Conservation (phyloP, 2,329 filamentous ascomycete genomes). For the Calcarisporium arbuscula region DNA sequence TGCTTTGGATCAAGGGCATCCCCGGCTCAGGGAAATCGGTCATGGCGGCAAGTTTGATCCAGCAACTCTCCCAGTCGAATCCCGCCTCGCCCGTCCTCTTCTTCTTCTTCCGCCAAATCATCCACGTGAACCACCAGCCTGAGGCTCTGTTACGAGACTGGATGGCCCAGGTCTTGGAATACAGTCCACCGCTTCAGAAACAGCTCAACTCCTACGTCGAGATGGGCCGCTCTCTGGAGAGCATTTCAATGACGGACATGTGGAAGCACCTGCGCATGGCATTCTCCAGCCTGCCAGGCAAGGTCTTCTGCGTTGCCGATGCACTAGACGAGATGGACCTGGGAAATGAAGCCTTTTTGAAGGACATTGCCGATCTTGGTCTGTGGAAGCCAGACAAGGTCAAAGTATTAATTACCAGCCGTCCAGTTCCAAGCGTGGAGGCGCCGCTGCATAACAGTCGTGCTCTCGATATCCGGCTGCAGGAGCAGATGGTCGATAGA, state of each 20-base stretch:
- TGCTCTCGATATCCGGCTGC: constrained; percentile 26
- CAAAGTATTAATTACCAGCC: constrained; percentile 38
- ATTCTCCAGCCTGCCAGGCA: constrained; percentile 12
- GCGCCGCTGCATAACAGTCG: constrained; percentile 16
- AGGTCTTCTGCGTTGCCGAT: constrained; percentile 33
- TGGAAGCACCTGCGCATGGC: constrained; percentile 23
- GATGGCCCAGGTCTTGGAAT: constrained; percentile 24
- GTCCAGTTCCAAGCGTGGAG: constrained; percentile 26
- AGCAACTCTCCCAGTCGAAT: constrained; percentile 10
- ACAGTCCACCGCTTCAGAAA: constrained; percentile 22
- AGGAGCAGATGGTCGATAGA: constrained; percentile 25
- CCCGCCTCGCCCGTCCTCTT: constrained; percentile 21
- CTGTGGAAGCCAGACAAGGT: constrained; percentile 21
- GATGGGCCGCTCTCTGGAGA: background rate
- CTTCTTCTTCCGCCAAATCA: constrained; percentile 34
- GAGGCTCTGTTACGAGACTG: constrained; percentile 25
- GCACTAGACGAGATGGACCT: constrained; percentile 41
- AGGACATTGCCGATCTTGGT: constrained; percentile 23
- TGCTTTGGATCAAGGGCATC: constrained; percentile 28
- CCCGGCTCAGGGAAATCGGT: constrained; percentile 33
- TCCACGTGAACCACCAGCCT: constrained; percentile 26
- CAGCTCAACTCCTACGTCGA: constrained; percentile 13
- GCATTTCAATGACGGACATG: constrained; percentile 15
- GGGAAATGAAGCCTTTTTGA: constrained; percentile 24
- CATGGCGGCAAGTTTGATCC: constrained; percentile 21